Percentiles rank a stretch among this genome's conserved stretches.
Evolutionary conservation across 805 yeast species (phyloP).

Genomic region (Metschnikowia amazonensis): DNA sequence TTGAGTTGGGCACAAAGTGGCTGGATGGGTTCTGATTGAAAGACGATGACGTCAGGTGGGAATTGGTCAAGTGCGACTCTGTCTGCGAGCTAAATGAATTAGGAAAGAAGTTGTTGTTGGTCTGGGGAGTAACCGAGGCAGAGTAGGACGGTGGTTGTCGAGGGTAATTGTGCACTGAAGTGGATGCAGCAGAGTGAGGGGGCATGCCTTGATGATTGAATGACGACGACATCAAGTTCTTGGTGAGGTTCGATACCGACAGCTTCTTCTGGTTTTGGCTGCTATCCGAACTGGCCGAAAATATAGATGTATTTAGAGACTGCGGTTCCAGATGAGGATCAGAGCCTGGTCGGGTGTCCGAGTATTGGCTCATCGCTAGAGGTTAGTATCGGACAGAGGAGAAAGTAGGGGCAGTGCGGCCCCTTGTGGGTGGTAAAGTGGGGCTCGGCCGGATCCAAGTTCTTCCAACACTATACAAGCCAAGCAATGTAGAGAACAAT

Average conservation of each 20-base stretch:
- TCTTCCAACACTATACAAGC: too few species aligned
- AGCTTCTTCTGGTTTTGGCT: conserved; percentile 11
- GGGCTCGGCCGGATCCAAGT: too few species aligned
- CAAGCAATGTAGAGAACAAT: not conserved
- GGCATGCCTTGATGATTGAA: not conserved
- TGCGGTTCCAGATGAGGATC: conserved; percentile 9
- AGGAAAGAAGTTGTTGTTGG: conserved; percentile 5
- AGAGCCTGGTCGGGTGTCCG: conserved; percentile 10
- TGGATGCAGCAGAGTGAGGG: not conserved
- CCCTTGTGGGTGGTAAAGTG: too few species aligned
- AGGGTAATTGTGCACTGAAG: conserved; percentile 12
- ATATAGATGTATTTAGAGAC: conserved; percentile 3
- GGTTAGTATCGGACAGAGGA: not conserved
- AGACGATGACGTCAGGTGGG: conserved; percentile 14
- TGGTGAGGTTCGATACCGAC: conserved; percentile 33
- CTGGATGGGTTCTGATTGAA: conserved; percentile 8
- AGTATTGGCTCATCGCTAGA: conserved; percentile 11
- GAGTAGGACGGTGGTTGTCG: conserved; percentile 20
- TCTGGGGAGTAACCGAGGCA: conserved; percentile 14
- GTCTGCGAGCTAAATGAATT: conserved; percentile 12
- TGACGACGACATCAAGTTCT: conserved; percentile 26
- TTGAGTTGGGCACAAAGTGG: conserved; percentile 1
- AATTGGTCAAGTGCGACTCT: conserved; percentile 8
- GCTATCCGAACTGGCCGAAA: not conserved
- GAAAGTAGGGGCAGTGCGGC: not conserved